These are phyloP conservation scores for Vitis hybrid DNA, from an alignment of 177 flowering plant species.

Conservation along the genomic window DNA sequence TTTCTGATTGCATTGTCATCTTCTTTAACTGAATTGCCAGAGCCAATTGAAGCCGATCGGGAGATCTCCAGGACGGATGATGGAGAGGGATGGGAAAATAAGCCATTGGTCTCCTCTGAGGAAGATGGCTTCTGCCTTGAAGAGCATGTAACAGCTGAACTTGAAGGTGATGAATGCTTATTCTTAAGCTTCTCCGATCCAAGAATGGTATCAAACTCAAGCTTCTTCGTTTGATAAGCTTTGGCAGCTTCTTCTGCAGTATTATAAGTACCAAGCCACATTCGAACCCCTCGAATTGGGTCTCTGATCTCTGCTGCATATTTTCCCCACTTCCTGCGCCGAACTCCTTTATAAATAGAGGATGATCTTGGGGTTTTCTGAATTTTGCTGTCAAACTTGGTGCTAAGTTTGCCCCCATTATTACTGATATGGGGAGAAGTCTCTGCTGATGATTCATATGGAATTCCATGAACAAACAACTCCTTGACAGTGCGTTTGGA, in stretches of 20 bases:
- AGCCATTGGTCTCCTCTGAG: neutral
- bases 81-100: slow-evolving; percentile 20
- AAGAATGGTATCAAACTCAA: slow-evolving; percentile 17
- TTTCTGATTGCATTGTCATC: neutral
- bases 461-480: slow-evolving; percentile 4
- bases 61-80: slow-evolving; percentile 30
- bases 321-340: slow-evolving; percentile 37
- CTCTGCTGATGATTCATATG: neutral
- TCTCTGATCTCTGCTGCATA: slow-evolving; percentile 36
- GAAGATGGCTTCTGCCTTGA: neutral
- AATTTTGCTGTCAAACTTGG: neutral
- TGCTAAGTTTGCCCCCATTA: neutral
- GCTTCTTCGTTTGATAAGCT: slow-evolving; percentile 24
- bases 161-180: neutral
- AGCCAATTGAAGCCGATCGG: neutral
- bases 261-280: slow-evolving; percentile 40
- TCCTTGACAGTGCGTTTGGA: slow-evolving; percentile 17
- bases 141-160: neutral
- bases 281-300: slow-evolving; percentile 17
- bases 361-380: slow-evolving; percentile 6
- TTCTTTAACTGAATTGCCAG: slow-evolving; percentile 1
- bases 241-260: slow-evolving; percentile 37
- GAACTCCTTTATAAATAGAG: slow-evolving; percentile 26
- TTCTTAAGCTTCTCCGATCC: slow-evolving; percentile 3
- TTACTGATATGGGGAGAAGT: neutral